Evolutionary conservation across 2,329 filamentous ascomycete species (phyloP).

Genomic region (Pyrenophora tritici-repentis): DNA sequence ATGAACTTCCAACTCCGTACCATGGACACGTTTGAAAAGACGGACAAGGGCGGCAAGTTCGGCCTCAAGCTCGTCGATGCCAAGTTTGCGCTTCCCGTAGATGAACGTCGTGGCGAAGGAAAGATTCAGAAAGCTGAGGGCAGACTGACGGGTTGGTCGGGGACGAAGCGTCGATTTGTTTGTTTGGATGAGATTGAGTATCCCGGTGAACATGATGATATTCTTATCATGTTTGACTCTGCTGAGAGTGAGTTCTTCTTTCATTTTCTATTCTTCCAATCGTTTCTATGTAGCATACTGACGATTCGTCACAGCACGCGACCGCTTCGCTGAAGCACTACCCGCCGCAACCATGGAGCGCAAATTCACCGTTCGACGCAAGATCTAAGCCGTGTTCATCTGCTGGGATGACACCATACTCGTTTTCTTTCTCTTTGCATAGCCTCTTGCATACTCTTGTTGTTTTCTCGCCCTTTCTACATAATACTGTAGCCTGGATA

Average conservation of each 20-base stretch:
- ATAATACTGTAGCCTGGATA: no score
- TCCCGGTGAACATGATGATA: constrained; percentile 90
- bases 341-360: constrained; percentile 50
- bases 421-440: no score
- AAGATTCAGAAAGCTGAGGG: constrained; percentile 58
- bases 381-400: constrained; percentile 32
- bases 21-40: constrained; percentile 78
- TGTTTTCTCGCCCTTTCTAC: no score
- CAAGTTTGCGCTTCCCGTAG: constrained; percentile 81
- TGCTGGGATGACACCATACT: no score
- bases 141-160: constrained; percentile 54
- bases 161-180: constrained; percentile 72
- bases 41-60: constrained; percentile 60
- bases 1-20: constrained; percentile 88
- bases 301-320: constrained; percentile 47
- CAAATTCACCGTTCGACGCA: constrained; percentile 51
- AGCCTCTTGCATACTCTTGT: no score
- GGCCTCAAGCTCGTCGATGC: constrained; percentile 83
- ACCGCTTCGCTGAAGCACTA: constrained; percentile 52
- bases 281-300: constrained; percentile 13
- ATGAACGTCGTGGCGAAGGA: constrained; percentile 53
- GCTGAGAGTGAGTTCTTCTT: constrained; percentile 66
- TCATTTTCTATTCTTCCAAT: no score
- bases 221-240: constrained; percentile 81
- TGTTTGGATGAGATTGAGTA: constrained; percentile 87